These are phyloP conservation scores for Arabidopsis lyrata DNA, from an alignment of 441 rosid species.

Conservation along the genomic window DNA sequence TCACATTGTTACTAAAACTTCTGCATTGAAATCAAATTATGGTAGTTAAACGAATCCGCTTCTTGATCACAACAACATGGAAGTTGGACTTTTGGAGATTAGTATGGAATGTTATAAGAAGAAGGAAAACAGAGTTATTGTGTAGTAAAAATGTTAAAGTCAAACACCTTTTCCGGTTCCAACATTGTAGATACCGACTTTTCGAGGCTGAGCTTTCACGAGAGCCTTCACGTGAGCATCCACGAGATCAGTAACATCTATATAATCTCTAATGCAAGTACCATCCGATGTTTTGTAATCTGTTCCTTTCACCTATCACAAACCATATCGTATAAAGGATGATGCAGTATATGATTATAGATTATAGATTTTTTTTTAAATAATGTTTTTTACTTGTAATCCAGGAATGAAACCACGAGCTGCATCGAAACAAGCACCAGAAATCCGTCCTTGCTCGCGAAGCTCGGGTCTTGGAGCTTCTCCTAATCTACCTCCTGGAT, in stretches of 20 bases:
- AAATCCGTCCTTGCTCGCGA: slow-evolving; percentile 65
- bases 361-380: background rate
- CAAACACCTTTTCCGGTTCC: slow-evolving; percentile 60
- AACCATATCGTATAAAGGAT: slow-evolving; percentile 16
- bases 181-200: slow-evolving; percentile 66
- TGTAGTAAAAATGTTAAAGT: slow-evolving; percentile 20
- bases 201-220: slow-evolving; percentile 56
- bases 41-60: background rate
- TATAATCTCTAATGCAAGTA: slow-evolving; percentile 64
- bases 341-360: background rate
- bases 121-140: background rate
- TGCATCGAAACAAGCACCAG: slow-evolving; percentile 72
- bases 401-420: slow-evolving; percentile 61
- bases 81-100: background rate
- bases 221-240: slow-evolving; percentile 72
- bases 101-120: background rate
- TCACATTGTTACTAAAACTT: slow-evolving; percentile 7
- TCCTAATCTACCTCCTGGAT: slow-evolving; percentile 65
- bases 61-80: slow-evolving; percentile 3
- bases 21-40: background rate
- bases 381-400: slow-evolving; percentile 47
- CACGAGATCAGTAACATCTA: slow-evolving; percentile 64
- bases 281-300: slow-evolving; percentile 65
- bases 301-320: slow-evolving; percentile 60
- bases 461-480: slow-evolving; percentile 71